Evolutionary conservation across 345 rosid genomes (phyloP), one percentile per base, ranked within the genome.

Genomic region (Salix brachista): DNA sequence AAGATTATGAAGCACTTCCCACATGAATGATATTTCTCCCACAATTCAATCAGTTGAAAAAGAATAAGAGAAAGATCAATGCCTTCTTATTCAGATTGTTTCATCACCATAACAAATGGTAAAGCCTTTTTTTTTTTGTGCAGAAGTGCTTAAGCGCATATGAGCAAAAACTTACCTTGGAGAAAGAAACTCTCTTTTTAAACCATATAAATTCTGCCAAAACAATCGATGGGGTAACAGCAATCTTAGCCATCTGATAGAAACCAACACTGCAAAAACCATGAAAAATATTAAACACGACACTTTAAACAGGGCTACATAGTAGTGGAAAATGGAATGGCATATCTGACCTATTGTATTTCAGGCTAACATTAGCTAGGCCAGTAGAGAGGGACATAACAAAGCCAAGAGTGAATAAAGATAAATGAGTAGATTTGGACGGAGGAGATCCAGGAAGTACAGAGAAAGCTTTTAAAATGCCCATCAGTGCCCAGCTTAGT

Each of bases 191-290:
- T 77, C 80, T 88, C 86, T 92, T 96, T 67, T 75, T 68, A 56
- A 82, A 96, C 86, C 92, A 90, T 74, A 93, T 80, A 81, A 93
- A 96, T 77, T 96, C 98, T 30, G 93, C 92, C 39, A 96, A 83
- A 79, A 96, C 97, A 79, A 96, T 92, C 23, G 99, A 92, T 14
- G 99, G 99, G 0, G 97, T 96, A 50, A 92, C 97, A 30, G 95
- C 92, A 81, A 93, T 90, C 90, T 96, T 93, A 23, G 97, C 92
- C 97, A 96, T 96, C 88, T 92, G 98, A 84, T 96, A 96, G 84
- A 96, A 96, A 71, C 99, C 97, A 68, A 96, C 95, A 77, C 99
- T 96, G 81, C 1, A 74, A 75, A 62, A 70, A 62, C 26, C 5
- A 42, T 39, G 62, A 4, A 46, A 67, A 30, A 39, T 56, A 0